Evolutionary conservation across 108 stramenopile species (phyloP).

Genomic region (Nitzschia palea): DNA sequence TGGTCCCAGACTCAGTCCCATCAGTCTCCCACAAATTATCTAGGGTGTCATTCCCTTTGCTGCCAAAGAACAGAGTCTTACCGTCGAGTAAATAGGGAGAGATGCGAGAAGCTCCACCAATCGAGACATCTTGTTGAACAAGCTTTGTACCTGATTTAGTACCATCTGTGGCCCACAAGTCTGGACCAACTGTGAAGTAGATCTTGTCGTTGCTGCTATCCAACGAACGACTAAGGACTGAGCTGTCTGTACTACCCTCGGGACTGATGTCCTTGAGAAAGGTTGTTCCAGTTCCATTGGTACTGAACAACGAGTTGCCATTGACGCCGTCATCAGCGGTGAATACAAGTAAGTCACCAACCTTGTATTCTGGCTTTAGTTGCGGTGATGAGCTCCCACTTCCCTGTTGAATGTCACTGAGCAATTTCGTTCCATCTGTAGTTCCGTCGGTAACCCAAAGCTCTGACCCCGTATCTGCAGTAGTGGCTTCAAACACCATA

Average conservation of each 20-base stretch:
- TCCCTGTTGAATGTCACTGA: neutral
- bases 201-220: neutral
- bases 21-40: conserved; percentile 6
- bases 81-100: neutral
- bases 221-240: neutral
- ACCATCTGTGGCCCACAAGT: conserved; percentile 19
- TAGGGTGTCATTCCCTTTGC: neutral
- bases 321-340: neutral
- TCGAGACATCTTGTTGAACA: neutral
- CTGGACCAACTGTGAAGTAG: conserved; percentile 9
- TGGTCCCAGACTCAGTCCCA: neutral
- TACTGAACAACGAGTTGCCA: conserved; percentile 4
- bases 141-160: neutral
- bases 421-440: neutral
- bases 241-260: neutral
- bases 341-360: neutral
- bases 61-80: conserved; percentile 1
- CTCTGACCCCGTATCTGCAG: neutral
- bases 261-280: conserved; percentile 1
- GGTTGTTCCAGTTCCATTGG: conserved; percentile 2
- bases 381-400: neutral
- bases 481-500: conserved; percentile 8
- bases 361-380: neutral
- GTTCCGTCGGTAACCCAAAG: conserved; percentile 22
- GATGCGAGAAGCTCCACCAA: conserved; percentile 12